Evolutionary conservation across 495 filamentous ascomycete genomes (phyloP).

Genomic region (Astrocystis sublimbata): DNA sequence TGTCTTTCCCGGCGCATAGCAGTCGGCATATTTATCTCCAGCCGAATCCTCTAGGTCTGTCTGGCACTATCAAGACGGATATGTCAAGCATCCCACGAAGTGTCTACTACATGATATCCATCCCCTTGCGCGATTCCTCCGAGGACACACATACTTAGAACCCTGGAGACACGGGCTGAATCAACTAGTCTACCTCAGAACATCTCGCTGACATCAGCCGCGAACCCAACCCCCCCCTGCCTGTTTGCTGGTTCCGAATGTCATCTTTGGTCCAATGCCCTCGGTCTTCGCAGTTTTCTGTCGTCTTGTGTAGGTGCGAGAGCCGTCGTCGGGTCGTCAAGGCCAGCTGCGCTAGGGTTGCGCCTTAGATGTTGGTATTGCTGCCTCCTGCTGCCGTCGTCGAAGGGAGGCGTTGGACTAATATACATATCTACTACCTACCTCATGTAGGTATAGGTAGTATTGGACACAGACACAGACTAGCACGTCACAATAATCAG

Average conservation of each 20-base stretch:
- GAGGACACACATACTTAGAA: no score
- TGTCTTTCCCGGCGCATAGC: neutral
- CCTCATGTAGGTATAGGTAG: neutral
- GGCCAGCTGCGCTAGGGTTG: neutral
- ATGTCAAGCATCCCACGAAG: no score
- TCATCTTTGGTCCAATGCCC: neutral
- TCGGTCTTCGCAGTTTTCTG: neutral
- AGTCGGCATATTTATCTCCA: no score
- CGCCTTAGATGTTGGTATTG: neutral
- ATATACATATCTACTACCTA: no score
- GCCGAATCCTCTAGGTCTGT: no score
- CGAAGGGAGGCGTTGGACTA: no score
- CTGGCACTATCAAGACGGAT: no score
- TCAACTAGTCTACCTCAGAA: neutral
- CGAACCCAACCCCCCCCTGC: neutral
- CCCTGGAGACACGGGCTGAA: neutral
- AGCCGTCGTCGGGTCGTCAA: neutral
- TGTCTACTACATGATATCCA: neutral
- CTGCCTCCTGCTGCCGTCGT: neutral
- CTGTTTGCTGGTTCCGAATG: neutral
- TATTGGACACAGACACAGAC: neutral
- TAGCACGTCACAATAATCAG: no score
- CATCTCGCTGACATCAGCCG: neutral
- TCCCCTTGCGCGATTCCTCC: neutral
- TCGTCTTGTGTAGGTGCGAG: conserved; percentile 1